Evolutionary conservation across 2,329 filamentous ascomycete species (phyloP), one percentile per base, ranked within the genome.

Genomic region (Penicillium sp.): DNA sequence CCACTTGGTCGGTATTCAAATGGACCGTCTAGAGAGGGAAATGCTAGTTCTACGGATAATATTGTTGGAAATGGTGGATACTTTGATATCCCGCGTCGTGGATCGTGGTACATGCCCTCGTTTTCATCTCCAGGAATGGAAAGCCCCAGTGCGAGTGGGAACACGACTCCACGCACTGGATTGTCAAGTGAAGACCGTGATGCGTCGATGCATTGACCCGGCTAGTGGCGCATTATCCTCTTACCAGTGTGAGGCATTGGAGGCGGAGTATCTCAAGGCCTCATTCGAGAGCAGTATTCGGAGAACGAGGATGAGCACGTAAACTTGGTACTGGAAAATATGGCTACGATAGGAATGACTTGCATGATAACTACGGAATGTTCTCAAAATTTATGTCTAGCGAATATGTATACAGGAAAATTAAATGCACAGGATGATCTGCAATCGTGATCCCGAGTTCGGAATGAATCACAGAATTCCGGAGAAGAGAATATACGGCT

Each of bases 141-240:
- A 6, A 60, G 55, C 15, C 56, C 57, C 2, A 50, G 42, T 42
- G 41, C 41, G 23, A 65, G 63, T 51, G 54, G 56, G 4, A 44
- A 45, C 42, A 55, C 52, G 7, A 61, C 63, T 0, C 59, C 62
- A 1, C 54, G 54, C 1, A 43, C 44, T 20, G 50, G 46, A 7
- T 24, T 47, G 3, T 56, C 58, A 10, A 37, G 47, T 3, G 63
- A 63, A 23, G 63, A 62, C n/a, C 56, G 55, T 4, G 47, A 50
- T 43, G 41, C 47, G 10, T 40, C 54, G n/a, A 38, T 49, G 7
- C 39, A 54, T 12, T 55, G n/a, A 53, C 53, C 15, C 49, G 59
- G 2, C 46, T 57, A n/a, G 59, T 64, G 50, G 55, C 56, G 15
- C 61, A 64, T 52, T 62, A 65, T 53, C 52, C 58, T 3, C 20